A percentile compares a stretch with the other conserved stretches of the same genome.
Conservation (phyloP, 75 land plant genomes). For the Cupressus sempervirens region DNA sequence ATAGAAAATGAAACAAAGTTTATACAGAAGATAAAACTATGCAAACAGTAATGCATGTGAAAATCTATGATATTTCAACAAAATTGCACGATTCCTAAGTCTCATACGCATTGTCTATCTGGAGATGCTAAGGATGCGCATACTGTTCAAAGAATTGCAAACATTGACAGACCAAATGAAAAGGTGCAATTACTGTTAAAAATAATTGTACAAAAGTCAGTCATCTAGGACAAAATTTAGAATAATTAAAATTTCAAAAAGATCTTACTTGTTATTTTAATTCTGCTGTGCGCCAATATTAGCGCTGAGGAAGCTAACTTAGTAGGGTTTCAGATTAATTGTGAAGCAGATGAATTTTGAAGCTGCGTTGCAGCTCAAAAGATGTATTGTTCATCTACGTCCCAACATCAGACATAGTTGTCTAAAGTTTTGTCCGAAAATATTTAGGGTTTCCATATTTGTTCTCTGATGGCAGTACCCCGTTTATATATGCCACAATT, state of each 20-base stretch:
- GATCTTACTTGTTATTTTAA: background rate
- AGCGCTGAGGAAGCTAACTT: background rate
- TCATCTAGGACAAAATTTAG: background rate
- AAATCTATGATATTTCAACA: background rate
- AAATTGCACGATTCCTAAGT: background rate
- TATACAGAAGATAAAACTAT: background rate
- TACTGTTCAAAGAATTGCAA: background rate
- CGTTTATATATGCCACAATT: background rate
- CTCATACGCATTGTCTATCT: background rate
- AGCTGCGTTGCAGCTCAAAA: background rate
- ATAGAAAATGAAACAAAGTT: background rate
- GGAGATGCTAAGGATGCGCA: background rate
- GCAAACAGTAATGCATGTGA: background rate
- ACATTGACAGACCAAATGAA: background rate
- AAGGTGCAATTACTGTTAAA: background rate
- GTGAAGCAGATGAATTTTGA: background rate
- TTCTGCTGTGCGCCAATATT: background rate
- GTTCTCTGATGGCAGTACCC: background rate
- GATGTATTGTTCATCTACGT: background rate
- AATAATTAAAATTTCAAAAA: background rate
- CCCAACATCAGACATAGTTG: background rate
- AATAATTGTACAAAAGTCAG: background rate
- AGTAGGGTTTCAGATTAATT: background rate
- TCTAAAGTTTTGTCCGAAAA: background rate
- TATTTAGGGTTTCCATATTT: background rate